Percentiles rank a stretch among this genome's conserved stretches.
Evolutionary conservation across 2,329 filamentous ascomycete species (phyloP).

Genomic region (Ophiocordyceps sinensis): DNA sequence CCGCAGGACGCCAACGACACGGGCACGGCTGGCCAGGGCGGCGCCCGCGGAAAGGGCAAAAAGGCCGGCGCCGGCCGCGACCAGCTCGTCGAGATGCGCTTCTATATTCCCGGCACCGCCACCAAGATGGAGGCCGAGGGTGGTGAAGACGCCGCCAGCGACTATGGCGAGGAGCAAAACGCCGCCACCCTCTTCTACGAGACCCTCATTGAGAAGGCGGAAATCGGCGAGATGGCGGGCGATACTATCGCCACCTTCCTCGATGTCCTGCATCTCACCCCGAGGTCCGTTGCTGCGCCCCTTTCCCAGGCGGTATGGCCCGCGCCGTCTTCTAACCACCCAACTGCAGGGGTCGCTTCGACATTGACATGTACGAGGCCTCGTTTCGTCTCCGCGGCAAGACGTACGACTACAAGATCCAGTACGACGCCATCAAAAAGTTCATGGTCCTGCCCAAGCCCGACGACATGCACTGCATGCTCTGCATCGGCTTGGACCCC

Average conservation of each 20-base stretch:
- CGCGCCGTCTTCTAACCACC: not conserved
- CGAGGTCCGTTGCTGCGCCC: slow-evolving; percentile 43
- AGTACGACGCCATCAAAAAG: slow-evolving; percentile 95
- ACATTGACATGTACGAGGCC: slow-evolving; percentile 98
- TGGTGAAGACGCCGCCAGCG: slow-evolving; percentile 54
- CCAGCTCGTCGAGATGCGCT: slow-evolving; percentile 95
- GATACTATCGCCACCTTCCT: slow-evolving; percentile 96
- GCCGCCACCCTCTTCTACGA: slow-evolving; percentile 97
- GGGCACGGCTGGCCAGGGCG: slow-evolving; percentile 59
- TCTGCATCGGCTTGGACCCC: slow-evolving; percentile 87
- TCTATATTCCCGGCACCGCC: slow-evolving; percentile 89
- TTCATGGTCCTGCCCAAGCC: slow-evolving; percentile 98
- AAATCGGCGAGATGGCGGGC: slow-evolving; percentile 97
- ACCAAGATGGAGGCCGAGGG: slow-evolving; percentile 57
- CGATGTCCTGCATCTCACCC: slow-evolving; percentile 92
- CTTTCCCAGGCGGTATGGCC: not conserved
- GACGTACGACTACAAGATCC: slow-evolving; percentile 99
- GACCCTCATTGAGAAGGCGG: slow-evolving; percentile 92
- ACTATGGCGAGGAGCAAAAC: slow-evolving; percentile 60
- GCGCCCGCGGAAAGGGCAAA: slow-evolving; percentile 62
- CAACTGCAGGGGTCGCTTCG: slow-evolving; percentile 77
- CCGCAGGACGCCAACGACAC: slow-evolving; percentile 58
- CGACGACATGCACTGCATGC: slow-evolving; percentile 92
- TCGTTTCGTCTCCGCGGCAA: slow-evolving; percentile 96
- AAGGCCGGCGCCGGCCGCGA: slow-evolving; percentile 83